These are phyloP conservation scores for Atkinsonella hypoxylon DNA, from an alignment of 2,329 filamentous ascomycete genomes.

Conservation along the genomic window DNA sequence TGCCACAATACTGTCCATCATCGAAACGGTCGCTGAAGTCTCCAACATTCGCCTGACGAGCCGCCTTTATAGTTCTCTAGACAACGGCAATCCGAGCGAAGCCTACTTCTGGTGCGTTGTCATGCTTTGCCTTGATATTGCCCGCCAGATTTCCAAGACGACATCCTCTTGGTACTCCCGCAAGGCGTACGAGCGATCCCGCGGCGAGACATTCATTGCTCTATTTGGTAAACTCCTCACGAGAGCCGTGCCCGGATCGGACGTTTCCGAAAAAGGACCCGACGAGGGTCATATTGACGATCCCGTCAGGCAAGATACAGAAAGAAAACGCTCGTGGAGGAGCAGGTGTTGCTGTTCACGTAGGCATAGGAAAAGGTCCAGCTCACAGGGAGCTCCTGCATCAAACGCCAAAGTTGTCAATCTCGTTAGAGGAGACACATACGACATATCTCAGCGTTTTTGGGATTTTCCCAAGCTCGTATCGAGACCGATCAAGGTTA, in stretches of 20 bases:
- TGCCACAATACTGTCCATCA: conserved; percentile 48
- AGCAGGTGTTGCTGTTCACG: conserved; percentile 11
- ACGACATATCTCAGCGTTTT: conserved; percentile 71
- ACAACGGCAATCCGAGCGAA: conserved; percentile 16
- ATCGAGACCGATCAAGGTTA: conserved; percentile 63
- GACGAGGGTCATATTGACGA: conserved; percentile 8
- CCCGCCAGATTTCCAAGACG: conserved; percentile 24
- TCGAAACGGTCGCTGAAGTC: conserved; percentile 30
- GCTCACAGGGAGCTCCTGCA: conserved; percentile 39
- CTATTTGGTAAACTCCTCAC: conserved; percentile 27
- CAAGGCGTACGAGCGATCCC: conserved; percentile 69
- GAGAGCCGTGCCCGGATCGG: conserved; percentile 25
- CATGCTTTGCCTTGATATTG: conserved; percentile 22
- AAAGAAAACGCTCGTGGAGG: conserved; percentile 9
- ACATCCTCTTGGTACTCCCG: conserved; percentile 64
- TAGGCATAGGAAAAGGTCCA: conserved; percentile 6
- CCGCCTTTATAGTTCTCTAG: conserved; percentile 23
- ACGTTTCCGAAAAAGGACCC: conserved; percentile 23
- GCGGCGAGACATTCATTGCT: conserved; percentile 50
- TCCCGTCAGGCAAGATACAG: background rate
- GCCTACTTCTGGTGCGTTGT: conserved; percentile 25
- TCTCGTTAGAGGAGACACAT: conserved; percentile 70
- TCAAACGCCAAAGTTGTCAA: conserved; percentile 89
- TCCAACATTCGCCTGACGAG: conserved; percentile 26
- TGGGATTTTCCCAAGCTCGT: conserved; percentile 77